These are phyloP conservation scores for Claviceps sp. DNA, from an alignment of 2,329 filamentous ascomycete species.

Conservation along the genomic window DNA sequence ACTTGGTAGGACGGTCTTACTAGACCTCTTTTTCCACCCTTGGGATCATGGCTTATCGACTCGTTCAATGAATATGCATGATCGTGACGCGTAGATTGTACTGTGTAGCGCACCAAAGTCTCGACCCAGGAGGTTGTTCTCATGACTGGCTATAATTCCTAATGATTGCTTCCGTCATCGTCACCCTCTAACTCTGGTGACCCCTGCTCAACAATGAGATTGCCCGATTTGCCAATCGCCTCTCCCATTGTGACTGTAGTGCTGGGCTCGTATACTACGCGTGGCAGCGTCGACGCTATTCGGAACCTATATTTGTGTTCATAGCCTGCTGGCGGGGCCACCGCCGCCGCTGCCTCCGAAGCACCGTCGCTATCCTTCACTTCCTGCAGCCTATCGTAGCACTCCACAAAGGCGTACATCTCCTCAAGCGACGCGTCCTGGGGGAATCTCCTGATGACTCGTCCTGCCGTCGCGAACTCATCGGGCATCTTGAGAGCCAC, in stretches of 20 bases:
- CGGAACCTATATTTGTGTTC: conserved; percentile 74
- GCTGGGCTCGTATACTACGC: conserved; percentile 63
- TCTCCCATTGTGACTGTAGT: conserved; percentile 52
- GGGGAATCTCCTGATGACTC: conserved; percentile 65
- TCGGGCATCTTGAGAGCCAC: conserved; percentile 52
- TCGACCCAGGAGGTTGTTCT: not conserved
- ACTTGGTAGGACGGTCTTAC: too few species aligned
- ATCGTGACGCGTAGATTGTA: not conserved
- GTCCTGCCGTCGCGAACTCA: conserved; percentile 42
- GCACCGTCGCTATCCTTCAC: conserved; percentile 32
- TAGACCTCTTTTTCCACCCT: too few species aligned
- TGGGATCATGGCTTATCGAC: too few species aligned
- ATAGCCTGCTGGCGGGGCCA: conserved; percentile 31
- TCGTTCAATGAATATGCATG: too few species aligned
- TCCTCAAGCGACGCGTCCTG: conserved; percentile 65
- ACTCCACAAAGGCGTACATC: conserved; percentile 92
- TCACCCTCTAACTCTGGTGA: conserved; percentile 22
- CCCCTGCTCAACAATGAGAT: conserved; percentile 69
- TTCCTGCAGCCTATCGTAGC: conserved; percentile 51
- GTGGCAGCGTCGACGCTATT: conserved; percentile 73
- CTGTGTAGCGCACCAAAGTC: not conserved
- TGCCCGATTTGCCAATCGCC: conserved; percentile 69
- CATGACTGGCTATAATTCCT: conserved; percentile 12
- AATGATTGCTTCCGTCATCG: conserved; percentile 14
- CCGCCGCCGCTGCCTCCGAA: not conserved